phyloP scores from a whole-genome alignment of 352 stramenopile species.

The Blastocystis sp. region DNA sequence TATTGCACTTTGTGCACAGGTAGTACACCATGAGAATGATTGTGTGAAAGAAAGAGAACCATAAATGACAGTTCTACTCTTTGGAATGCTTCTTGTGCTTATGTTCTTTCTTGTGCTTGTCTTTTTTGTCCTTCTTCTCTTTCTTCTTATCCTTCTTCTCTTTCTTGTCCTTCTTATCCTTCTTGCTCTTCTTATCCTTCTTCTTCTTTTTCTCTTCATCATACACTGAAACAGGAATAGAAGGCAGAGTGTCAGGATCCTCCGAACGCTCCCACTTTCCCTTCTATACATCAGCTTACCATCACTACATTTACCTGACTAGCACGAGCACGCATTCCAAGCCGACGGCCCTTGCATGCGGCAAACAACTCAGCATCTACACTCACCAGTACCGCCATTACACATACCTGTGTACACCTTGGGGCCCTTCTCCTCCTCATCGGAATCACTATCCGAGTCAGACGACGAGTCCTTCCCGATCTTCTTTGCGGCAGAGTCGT shows the following conservation, averaged over 20 bases:
- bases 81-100: background rate
- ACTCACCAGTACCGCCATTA: background rate
- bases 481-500: conserved; percentile 44
- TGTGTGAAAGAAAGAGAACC: background rate
- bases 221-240: conserved; percentile 15
- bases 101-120: conserved; percentile 22
- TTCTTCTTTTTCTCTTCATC: conserved; percentile 49
- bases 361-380: conserved; percentile 52
- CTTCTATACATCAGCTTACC: conserved; percentile 12
- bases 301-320: background rate
- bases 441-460: conserved; percentile 35
- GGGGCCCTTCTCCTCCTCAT: background rate
- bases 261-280: conserved; percentile 32
- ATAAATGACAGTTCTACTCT: background rate
- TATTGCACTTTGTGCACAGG: conserved; percentile 15
- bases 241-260: conserved; percentile 6
- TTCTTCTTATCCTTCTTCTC: conserved; percentile 28
- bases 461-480: background rate
- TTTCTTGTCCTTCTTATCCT: background rate
- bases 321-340: conserved; percentile 26
- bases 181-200: background rate
- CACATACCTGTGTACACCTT: conserved; percentile 22
- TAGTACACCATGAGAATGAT: background rate
- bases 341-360: conserved; percentile 30
- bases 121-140: background rate